Evolutionary conservation across 441 rosid genomes (phyloP).

Genomic region (Dalechampia spathulata): DNA sequence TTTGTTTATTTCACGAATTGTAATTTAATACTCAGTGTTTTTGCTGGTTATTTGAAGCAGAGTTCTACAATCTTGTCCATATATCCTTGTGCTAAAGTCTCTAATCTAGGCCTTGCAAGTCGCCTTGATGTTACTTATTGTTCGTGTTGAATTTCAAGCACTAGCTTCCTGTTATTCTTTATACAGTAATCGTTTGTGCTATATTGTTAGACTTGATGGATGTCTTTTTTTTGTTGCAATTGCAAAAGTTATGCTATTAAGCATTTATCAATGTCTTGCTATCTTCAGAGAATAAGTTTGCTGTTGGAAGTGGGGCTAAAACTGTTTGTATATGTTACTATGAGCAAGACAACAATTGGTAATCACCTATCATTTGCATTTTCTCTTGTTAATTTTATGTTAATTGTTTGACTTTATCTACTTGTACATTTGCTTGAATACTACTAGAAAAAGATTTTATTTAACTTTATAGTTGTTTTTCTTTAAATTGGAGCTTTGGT

Average conservation of each 20-base stretch:
- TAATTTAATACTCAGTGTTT: not conserved
- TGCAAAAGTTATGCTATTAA: not conserved
- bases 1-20: not conserved
- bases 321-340: constrained; percentile 96
- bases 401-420: not conserved
- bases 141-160: not conserved
- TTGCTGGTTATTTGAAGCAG: not conserved
- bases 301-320: constrained; percentile 99
- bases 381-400: constrained; percentile 5
- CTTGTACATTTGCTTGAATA: not conserved
- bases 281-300: constrained; percentile 85
- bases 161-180: not conserved
- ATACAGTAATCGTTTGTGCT: not conserved
- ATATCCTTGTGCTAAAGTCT: not conserved
- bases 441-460: not conserved
- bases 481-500: too few species aligned
- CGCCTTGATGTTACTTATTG: not conserved
- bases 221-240: not conserved
- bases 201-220: not conserved
- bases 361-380: constrained; percentile 13
- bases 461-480: not conserved
- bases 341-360: constrained; percentile 98
- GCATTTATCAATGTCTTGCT: constrained; percentile 1
- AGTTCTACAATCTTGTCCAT: not conserved
- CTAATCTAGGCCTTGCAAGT: not conserved